Percentiles rank a stretch among this genome's conserved stretches.
Evolutionary conservation across 345 rosid genomes (phyloP).

Genomic region (Schrenkiella parvula): DNA sequence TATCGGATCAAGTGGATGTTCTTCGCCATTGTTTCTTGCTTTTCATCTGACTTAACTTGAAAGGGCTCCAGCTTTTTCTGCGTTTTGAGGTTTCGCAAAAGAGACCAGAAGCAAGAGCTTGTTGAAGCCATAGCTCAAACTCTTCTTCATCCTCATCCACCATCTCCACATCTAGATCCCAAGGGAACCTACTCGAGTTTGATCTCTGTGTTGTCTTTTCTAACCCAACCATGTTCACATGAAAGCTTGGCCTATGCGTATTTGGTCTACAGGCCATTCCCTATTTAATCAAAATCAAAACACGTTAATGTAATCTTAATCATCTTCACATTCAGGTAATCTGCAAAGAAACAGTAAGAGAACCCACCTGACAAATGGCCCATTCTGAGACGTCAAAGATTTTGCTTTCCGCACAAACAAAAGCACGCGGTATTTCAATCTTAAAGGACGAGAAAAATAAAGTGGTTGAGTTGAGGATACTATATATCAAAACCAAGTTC

Average conservation of each 20-base stretch:
- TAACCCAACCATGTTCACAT: constrained; percentile 90
- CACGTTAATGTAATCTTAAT: neutral
- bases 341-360: neutral
- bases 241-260: constrained; percentile 95
- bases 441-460: constrained; percentile 26
- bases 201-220: constrained; percentile 81
- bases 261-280: constrained; percentile 98
- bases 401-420: constrained; percentile 99
- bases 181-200: constrained; percentile 77
- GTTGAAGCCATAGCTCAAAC: constrained; percentile 88
- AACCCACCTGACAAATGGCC: constrained; percentile 97
- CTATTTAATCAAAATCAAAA: constrained; percentile 31
- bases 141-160: constrained; percentile 88
- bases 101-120: constrained; percentile 85
- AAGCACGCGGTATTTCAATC: constrained; percentile 97
- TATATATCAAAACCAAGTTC: neutral
- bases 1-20: constrained; percentile 49
- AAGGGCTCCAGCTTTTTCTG: constrained; percentile 95
- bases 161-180: constrained; percentile 93
- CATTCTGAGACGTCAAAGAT: constrained; percentile 98
- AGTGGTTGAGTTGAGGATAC: neutral
- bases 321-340: constrained; percentile 2
- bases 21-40: constrained; percentile 91
- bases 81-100: constrained; percentile 86
- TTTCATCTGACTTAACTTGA: constrained; percentile 77